Conservation (phyloP, 2,329 filamentous ascomycete genomes). For the Aspergillus terreus region DNA sequence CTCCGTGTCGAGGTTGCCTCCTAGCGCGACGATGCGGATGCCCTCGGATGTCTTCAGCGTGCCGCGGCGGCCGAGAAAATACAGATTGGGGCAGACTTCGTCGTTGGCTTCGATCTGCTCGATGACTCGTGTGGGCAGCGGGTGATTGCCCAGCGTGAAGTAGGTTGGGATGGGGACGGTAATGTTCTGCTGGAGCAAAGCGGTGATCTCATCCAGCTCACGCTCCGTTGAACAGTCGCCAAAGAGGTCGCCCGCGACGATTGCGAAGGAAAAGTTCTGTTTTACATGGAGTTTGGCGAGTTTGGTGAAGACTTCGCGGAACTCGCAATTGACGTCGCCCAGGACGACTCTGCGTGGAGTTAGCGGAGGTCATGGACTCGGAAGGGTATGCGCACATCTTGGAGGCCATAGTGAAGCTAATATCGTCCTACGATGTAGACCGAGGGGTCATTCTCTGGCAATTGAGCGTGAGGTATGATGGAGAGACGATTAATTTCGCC, state of each 20-base stretch:
- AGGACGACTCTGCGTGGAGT: conserved; percentile 60
- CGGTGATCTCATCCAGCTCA: conserved; percentile 58
- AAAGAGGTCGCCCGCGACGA: conserved; percentile 83
- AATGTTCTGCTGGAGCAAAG: conserved; percentile 70
- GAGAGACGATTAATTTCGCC: conserved; percentile 9
- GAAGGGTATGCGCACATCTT: conserved; percentile 48
- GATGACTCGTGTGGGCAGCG: conserved; percentile 68
- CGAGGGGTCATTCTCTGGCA: conserved; percentile 2
- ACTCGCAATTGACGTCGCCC: conserved; percentile 75
- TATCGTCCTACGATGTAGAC: background rate
- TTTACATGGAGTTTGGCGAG: conserved; percentile 76
- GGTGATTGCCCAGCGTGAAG: conserved; percentile 73
- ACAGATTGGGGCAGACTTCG: conserved; percentile 83
- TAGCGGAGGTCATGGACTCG: conserved; percentile 7
- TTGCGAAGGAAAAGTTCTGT: conserved; percentile 80
- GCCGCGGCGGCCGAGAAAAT: conserved; percentile 82
- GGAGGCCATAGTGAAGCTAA: conserved; percentile 45
- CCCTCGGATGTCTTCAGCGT: conserved; percentile 87
- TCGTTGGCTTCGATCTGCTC: conserved; percentile 70
- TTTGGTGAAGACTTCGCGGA: conserved; percentile 74
- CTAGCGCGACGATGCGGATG: conserved; percentile 79
- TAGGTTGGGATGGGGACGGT: conserved; percentile 79
- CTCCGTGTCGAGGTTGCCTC: conserved; percentile 58
- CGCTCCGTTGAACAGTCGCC: conserved; percentile 43
- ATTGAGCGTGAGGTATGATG: conserved; percentile 8